phyloP scores from a whole-genome alignment of 2,329 filamentous ascomycete genomes.

The Hypoxylon sp. region DNA sequence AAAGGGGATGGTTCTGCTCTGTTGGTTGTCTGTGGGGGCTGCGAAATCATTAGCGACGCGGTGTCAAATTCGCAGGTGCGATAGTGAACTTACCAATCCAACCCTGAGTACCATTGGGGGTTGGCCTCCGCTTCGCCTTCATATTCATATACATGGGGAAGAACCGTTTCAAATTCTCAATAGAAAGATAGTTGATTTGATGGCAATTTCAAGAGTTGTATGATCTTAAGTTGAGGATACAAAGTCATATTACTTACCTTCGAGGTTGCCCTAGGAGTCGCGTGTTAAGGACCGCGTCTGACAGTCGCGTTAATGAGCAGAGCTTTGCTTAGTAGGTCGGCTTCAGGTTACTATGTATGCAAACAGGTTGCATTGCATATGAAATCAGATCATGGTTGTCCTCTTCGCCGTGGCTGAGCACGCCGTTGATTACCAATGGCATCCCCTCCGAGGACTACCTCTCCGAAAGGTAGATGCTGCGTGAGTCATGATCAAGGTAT shows the following conservation, averaged over 20 bases:
- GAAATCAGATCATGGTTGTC: constrained; percentile 4
- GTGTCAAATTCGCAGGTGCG: not conserved
- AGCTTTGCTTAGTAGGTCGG: constrained; percentile 8
- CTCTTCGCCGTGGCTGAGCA: not conserved
- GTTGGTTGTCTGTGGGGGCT: constrained; percentile 7
- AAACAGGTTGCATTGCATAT: constrained; percentile 28
- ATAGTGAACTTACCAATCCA: constrained; percentile 30
- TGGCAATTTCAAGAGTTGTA: not conserved
- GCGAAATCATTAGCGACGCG: constrained; percentile 4
- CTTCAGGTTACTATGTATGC: not conserved
- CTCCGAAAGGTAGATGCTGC: not conserved
- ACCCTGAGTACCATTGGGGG: constrained; percentile 14
- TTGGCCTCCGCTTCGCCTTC: constrained; percentile 21
- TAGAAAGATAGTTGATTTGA: not conserved
- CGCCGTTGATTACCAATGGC: not conserved
- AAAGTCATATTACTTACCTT: constrained; percentile 3
- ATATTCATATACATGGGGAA: constrained; percentile 2
- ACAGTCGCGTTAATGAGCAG: constrained; percentile 3
- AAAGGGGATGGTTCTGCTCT: constrained; percentile 2
- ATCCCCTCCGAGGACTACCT: not conserved
- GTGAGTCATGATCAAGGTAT: too few relatives aligned
- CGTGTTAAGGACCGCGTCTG: constrained; percentile 17
- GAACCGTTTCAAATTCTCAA: not conserved
- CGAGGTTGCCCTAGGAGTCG: not conserved
- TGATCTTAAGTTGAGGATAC: not conserved